Percentiles rank a stretch among this genome's conserved stretches.
Evolutionary conservation across 1,284 basidiomycete genomes (phyloP).

Genomic region (Ceratobasidium sp.): DNA sequence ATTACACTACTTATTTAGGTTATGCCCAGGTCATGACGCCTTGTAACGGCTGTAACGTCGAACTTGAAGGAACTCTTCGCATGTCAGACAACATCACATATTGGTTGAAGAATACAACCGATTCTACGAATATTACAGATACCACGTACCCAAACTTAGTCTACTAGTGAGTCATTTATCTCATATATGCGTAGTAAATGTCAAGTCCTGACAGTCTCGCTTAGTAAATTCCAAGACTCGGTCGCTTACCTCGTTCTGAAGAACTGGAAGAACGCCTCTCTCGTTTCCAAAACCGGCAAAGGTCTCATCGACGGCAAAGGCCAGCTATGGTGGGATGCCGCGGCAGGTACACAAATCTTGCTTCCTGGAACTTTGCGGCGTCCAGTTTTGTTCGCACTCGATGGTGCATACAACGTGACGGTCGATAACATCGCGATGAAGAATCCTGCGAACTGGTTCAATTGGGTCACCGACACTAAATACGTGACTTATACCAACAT

Average conservation of each 20-base stretch:
- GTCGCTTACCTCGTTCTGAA: conserved; percentile 41
- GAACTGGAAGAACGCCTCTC: conserved; percentile 36
- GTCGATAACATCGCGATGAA: conserved; percentile 35
- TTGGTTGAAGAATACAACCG: conserved; percentile 40
- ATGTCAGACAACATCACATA: conserved; percentile 43
- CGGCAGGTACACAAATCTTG: conserved; percentile 25
- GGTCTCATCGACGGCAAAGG: conserved; percentile 39
- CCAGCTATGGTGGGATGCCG: conserved; percentile 39
- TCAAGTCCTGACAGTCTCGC: background rate
- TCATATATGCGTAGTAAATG: too few species aligned
- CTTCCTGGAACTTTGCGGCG: conserved; percentile 27
- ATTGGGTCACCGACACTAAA: conserved; percentile 28
- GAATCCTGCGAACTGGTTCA: conserved; percentile 42
- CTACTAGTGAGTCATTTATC: conserved; percentile 20
- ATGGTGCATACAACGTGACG: conserved; percentile 30
- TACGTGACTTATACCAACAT: conserved; percentile 42
- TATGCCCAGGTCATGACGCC: conserved; percentile 30
- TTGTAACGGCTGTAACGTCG: conserved; percentile 39
- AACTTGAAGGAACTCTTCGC: conserved; percentile 43
- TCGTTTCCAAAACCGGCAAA: conserved; percentile 43
- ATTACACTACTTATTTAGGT: too few species aligned
- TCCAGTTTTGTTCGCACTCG: conserved; percentile 32
- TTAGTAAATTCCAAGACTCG: conserved; percentile 41
- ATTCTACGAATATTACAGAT: conserved; percentile 37
- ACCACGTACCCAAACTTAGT: conserved; percentile 38